Evolutionary conservation across 2,329 filamentous ascomycete genomes (phyloP).

Genomic region (Pyrenochaeta sp.): DNA sequence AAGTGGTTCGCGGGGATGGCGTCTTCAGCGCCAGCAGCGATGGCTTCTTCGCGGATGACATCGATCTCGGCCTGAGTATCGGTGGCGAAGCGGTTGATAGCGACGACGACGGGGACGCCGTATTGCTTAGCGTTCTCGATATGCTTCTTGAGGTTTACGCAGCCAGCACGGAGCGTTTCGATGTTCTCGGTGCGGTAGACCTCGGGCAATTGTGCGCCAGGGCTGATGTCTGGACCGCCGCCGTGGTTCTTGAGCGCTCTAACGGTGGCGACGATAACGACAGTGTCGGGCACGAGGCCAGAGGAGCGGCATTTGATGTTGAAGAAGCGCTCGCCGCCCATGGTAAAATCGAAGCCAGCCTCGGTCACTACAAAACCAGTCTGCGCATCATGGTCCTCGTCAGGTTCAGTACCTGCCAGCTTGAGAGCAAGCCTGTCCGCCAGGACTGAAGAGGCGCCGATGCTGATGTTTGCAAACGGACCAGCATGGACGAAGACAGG

Average conservation of each 20-base stretch:
- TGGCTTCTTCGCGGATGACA: conserved; percentile 87
- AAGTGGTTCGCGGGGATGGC: conserved; percentile 96
- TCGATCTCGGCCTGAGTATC: conserved; percentile 93
- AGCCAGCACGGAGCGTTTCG: conserved; percentile 87
- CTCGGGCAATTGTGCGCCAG: conserved; percentile 82
- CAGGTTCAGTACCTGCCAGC: conserved; percentile 90
- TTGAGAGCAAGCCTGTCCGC: conserved; percentile 96
- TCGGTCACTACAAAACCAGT: conserved; percentile 95
- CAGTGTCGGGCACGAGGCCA: conserved; percentile 89
- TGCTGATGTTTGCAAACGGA: conserved; percentile 97
- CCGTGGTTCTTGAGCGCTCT: conserved; percentile 97
- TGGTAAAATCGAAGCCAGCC: conserved; percentile 98
- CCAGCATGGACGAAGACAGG: conserved; percentile 98
- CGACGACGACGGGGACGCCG: conserved; percentile 92
- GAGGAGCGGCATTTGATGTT: conserved; percentile 99
- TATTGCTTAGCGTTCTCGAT: conserved; percentile 89
- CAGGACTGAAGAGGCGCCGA: conserved; percentile 93
- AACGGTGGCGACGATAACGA: conserved; percentile 94
- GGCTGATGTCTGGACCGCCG: conserved; percentile 90
- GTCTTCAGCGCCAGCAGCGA: conserved; percentile 91
- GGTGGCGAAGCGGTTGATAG: conserved; percentile 95
- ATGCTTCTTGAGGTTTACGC: conserved; percentile 94
- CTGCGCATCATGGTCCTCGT: conserved; percentile 84
- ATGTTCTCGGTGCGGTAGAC: conserved; percentile 95
- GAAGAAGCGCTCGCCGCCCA: conserved; percentile 99